These are phyloP conservation scores for Arctium lappa DNA, from an alignment of 129 eudicot species.

Conservation along the genomic window DNA sequence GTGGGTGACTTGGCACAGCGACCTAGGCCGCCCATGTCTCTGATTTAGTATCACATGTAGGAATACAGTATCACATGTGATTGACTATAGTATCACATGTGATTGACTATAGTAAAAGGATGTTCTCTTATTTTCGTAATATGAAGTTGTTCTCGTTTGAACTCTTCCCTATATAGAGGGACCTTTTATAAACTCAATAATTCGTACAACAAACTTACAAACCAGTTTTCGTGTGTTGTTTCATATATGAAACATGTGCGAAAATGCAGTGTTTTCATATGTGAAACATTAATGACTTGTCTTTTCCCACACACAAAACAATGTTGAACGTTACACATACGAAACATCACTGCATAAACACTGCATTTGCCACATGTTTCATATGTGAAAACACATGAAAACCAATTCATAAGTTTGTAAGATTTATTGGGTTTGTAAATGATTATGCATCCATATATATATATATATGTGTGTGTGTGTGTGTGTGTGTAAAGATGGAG, in stretches of 20 bases:
- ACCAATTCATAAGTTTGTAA: neutral
- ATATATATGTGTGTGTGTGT: neutral
- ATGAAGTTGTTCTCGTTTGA: no score
- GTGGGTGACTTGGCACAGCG: no score
- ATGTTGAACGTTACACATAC: neutral
- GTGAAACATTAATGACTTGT: neutral
- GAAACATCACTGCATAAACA: neutral
- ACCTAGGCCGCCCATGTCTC: no score
- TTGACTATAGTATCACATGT: no score
- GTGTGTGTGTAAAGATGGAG: constrained; percentile 1
- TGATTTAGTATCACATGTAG: no score
- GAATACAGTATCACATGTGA: no score
- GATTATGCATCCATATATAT: neutral
- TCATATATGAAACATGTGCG: neutral
- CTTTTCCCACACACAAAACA: neutral
- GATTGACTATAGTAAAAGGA: no score
- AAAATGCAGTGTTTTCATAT: neutral
- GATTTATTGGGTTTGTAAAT: neutral
- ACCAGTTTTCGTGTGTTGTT: neutral
- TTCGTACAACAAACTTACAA: neutral
- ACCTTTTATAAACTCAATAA: neutral
- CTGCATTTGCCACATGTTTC: no score
- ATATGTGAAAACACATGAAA: neutral
- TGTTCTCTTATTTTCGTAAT: no score
- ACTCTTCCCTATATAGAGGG: no score